Conservation (phyloP, 371 early-diverging fungal species). For the Mucor piriformis region DNA sequence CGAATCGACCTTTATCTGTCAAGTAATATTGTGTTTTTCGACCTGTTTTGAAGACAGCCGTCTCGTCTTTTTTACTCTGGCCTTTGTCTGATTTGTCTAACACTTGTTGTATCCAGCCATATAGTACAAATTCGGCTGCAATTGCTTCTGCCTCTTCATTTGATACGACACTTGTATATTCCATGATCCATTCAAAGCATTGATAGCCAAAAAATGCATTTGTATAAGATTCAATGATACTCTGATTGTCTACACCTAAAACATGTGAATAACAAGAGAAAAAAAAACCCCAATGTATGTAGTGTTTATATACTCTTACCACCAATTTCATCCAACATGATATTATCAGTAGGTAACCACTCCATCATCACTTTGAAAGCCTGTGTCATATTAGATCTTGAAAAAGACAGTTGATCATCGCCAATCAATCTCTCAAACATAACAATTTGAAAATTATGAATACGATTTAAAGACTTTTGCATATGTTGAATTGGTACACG, state of each 20-base stretch:
- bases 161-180: slow-evolving; percentile 61
- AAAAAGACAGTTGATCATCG: slow-evolving; percentile 46
- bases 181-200: slow-evolving; percentile 64
- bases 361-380: slow-evolving; percentile 63
- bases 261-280: neutral
- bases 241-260: slow-evolving; percentile 28
- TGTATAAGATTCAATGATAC: slow-evolving; percentile 21
- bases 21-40: slow-evolving; percentile 60
- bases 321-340: slow-evolving; percentile 50
- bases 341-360: slow-evolving; percentile 39
- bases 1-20: slow-evolving; percentile 51
- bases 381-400: slow-evolving; percentile 51
- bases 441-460: slow-evolving; percentile 33
- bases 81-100: slow-evolving; percentile 45
- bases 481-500: slow-evolving; percentile 40
- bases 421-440: slow-evolving; percentile 41
- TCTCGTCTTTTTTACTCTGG: slow-evolving; percentile 22
- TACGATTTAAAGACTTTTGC: slow-evolving; percentile 20
- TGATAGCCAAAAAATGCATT: slow-evolving; percentile 45
- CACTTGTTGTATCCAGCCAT: slow-evolving; percentile 60
- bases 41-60: slow-evolving; percentile 41
- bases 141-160: slow-evolving; percentile 61
- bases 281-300: neutral
- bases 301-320: slow-evolving; percentile 13
- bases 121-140: slow-evolving; percentile 57